A percentile compares a stretch with the other conserved stretches of the same genome.
Evolutionary conservation across 352 stramenopile genomes (phyloP).

Genomic region (Phytophthora pinifolia): DNA sequence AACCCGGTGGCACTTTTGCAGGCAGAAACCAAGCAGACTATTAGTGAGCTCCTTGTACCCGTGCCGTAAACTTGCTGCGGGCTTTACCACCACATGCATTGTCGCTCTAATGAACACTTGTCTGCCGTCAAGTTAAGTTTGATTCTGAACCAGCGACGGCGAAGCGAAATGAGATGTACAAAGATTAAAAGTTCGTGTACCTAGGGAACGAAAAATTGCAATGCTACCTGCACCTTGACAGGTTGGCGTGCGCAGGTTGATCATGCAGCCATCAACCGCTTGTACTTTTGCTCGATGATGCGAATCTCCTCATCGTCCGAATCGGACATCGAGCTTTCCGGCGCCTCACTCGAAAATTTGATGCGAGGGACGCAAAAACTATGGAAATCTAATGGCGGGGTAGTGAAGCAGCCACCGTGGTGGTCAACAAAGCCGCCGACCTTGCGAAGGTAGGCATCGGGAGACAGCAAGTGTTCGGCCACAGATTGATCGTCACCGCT

Average conservation of each 20-base stretch:
- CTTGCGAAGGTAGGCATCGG: conserved; percentile 51
- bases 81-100: too few relatives aligned
- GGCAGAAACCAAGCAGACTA: conserved; percentile 20
- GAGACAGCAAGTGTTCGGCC: conserved; percentile 37
- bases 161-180: conserved; percentile 1
- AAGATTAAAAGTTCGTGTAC: conserved; percentile 27
- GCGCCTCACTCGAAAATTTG: conserved; percentile 48
- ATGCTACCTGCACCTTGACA: conserved; percentile 3
- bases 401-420: conserved; percentile 53
- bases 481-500: conserved; percentile 10
- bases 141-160: too few relatives aligned
- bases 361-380: conserved; percentile 82
- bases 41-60: conserved; percentile 29
- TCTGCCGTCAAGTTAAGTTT: too few relatives aligned
- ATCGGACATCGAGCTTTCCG: conserved; percentile 41
- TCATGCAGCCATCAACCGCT: conserved; percentile 41
- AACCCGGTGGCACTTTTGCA: conserved; percentile 8
- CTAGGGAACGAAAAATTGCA: conserved; percentile 11
- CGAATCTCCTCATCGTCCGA: conserved; percentile 80
- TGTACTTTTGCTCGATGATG: conserved; percentile 81
- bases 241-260: conserved; percentile 3
- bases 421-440: conserved; percentile 48
- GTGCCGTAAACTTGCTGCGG: conserved; percentile 14
- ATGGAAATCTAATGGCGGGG: conserved; percentile 49
- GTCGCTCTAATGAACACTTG: too few relatives aligned